Evolutionary conservation across 306 rosid genomes (phyloP).

Genomic region (Psophocarpus tetragonolobus): DNA sequence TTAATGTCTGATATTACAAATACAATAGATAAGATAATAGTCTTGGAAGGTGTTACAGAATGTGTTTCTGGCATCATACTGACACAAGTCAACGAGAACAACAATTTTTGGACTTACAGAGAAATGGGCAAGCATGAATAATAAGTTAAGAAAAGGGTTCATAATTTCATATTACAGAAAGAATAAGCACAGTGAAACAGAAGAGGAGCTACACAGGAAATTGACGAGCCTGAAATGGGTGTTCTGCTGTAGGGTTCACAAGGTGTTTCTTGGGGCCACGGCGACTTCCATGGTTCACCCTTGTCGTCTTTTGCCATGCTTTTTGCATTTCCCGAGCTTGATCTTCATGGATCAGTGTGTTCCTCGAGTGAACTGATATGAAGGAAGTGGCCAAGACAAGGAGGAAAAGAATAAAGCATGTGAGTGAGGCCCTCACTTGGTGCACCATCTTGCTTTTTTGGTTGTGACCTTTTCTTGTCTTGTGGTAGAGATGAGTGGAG

Average conservation of each 20-base stretch:
- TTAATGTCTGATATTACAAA: slow-evolving; percentile 2
- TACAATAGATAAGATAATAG: neutral
- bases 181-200: neutral
- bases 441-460: slow-evolving; percentile 41
- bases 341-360: slow-evolving; percentile 16
- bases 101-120: neutral
- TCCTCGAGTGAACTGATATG: slow-evolving; percentile 35
- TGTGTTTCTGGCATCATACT: neutral
- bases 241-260: slow-evolving; percentile 48
- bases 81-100: neutral
- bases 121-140: slow-evolving; percentile 17
- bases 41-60: slow-evolving; percentile 5
- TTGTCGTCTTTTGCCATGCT: slow-evolving; percentile 47
- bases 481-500: neutral
- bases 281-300: slow-evolving; percentile 78
- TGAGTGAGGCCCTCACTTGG: slow-evolving; percentile 39
- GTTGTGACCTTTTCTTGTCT: slow-evolving; percentile 34
- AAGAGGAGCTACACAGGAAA: slow-evolving; percentile 44
- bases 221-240: slow-evolving; percentile 52
- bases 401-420: slow-evolving; percentile 49
- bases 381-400: slow-evolving; percentile 35
- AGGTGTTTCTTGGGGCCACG: slow-evolving; percentile 66
- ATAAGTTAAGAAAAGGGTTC: too few species aligned
- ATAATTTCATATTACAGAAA: slow-evolving; percentile 15
- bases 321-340: slow-evolving; percentile 13